A percentile compares a stretch with the other conserved stretches of the same genome.
phyloP scores from a whole-genome alignment of 495 filamentous ascomycete species.

The Neurospora sp. region DNA sequence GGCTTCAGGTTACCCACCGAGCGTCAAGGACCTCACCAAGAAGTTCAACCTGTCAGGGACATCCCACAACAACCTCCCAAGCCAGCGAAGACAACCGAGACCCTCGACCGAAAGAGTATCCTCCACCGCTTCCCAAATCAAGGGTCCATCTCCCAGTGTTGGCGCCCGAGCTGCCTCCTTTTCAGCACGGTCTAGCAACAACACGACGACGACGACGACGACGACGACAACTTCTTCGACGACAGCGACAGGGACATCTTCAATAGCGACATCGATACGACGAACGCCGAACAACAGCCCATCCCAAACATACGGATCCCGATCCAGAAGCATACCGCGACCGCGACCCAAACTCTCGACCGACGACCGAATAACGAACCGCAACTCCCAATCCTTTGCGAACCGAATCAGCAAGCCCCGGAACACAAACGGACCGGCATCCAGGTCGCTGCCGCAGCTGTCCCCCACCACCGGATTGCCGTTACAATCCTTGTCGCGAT shows the following conservation, averaged over 20 bases:
- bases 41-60: conserved; percentile 36
- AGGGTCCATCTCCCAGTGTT: conserved; percentile 19
- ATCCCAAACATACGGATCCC: background rate
- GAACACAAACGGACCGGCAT: conserved; percentile 29
- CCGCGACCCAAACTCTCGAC: background rate
- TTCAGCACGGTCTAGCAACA: conserved; percentile 21
- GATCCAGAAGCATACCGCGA: background rate
- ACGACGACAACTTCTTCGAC: conserved; percentile 19
- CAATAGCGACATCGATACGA: background rate
- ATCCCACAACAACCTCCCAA: background rate
- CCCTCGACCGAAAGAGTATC: background rate
- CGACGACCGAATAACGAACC: background rate
- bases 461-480: conserved; percentile 11
- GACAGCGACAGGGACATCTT: background rate
- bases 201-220: conserved; percentile 24
- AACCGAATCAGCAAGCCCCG: conserved; percentile 40
- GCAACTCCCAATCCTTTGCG: conserved; percentile 42
- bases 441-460: conserved; percentile 30
- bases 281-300: background rate
- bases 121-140: conserved; percentile 11
- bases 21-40: conserved; percentile 46
- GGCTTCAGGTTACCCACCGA: conserved; percentile 23
- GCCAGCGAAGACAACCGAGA: background rate
- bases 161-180: conserved; percentile 25
- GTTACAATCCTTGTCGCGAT: conserved; percentile 4